Evolutionary conservation across 2,329 filamentous ascomycete species (phyloP), one percentile per base, ranked within the genome.

Genomic region (Colletotrichum musicola): DNA sequence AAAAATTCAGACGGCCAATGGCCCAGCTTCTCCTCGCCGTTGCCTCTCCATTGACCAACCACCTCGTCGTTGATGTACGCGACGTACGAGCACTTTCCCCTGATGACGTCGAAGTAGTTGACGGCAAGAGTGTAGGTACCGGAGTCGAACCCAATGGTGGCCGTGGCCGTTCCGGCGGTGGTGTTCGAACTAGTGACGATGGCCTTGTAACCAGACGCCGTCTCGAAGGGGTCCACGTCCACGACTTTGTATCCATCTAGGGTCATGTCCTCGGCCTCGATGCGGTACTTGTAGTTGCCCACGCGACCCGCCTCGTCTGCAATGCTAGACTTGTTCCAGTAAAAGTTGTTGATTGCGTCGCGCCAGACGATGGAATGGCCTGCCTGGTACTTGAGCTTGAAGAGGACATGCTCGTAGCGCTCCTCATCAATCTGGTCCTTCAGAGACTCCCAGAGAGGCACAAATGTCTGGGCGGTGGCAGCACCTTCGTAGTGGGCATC

Each of bases 311-410:
- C 72, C 20, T 83, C 79, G 71, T 93, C 91, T 0, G 85, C 75
- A 50, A 93, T 91, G 2, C 84, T 81, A 0, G 89, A 90, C 44
- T 88, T 77, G 74, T 88, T 89, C 74, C 82, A 73, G 77, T 91
- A 93, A 78, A 90, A 93, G 63, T 88, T 81, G 73, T 81, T 87
- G 78, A 93, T 88, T 1, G 88, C 84, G 73, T 93, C 91, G 14
- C 91, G 84, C 91, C 91, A 93, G 16, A 92, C 88, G 18, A 93
- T 82, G 0, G 89, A 84, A 77, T 93, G 91, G 0, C 90, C 91
- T 0, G 91, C 88, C 76, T 93, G 91, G 75, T 89, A 93, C 1
- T 79, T 79, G 12, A 91, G 84, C 2, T 88, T 84, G 77, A 86
- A 89, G 0, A 88, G 80, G 40, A 88, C 83, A 54, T 92, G 83